Base-by-base conservation (phyloP, 1,139 yeast species). In the Saccharomyces hybrid region DNA sequence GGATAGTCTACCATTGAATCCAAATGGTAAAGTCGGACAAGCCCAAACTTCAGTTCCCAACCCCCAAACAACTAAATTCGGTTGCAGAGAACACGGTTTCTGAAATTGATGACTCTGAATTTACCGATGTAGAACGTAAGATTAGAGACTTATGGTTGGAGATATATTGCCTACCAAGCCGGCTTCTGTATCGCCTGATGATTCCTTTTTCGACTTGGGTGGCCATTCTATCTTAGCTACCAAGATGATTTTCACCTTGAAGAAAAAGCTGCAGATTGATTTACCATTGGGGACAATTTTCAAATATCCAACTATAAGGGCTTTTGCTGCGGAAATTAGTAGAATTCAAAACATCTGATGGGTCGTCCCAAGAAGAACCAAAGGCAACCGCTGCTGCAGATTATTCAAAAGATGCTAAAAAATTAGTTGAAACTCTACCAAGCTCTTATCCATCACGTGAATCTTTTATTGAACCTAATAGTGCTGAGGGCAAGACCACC, bases 11-110 rank as follows among this genome's bases (percentile, higher is more conserved):
- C 99, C 99, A 19, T 77, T 95, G 72, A 95, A 95, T 72, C 99
- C 99, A 56, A 95, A 95, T 69, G 99, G 99, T 66, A 95, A 95
- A 73, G 90, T 95, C 53, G 99, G 99, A 95, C 73, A 95, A 95
- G 74, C 99, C 98, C 42, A 91, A 93, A 66, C 77, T 93, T 61
- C 98, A 97, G 52, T 89, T 88, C 80, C 99, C 99, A 54, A 89
- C 88, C 57, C 80, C 89, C 42, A 93, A 87, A 31, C 97, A 91
- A 72, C 76, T 93, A 60, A 66, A 67, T 32, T 53, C 66, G 24
- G 75, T 71, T n/a, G 78, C 83, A 2, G 69, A 69, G 46, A 66
- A 68, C 51, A 62, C 68, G 27, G 68, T 74, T 28, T 66, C 68
- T 28, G 77, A 73, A n/a, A 73, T 74, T 51, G 73, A 73, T 19